Percentiles rank a stretch among this genome's conserved stretches.
Evolutionary conservation across 2,329 filamentous ascomycete genomes (phyloP).

Genomic region (Elsinoe batatas): DNA sequence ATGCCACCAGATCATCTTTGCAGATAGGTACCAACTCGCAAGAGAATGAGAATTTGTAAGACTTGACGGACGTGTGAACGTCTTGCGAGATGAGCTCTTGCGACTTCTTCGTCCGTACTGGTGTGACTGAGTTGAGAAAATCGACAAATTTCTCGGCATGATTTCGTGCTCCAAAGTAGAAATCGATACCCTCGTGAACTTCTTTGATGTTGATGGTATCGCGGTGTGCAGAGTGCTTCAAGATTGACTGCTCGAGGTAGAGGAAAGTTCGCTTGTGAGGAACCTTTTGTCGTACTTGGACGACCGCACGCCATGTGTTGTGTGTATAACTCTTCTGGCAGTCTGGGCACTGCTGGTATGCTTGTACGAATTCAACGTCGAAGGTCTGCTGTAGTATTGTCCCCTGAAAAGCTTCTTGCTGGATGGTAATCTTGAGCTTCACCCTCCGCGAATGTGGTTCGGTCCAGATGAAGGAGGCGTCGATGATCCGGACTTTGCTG

Average conservation of each 20-base stretch:
- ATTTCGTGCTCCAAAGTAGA: constrained; percentile 83
- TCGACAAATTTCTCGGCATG: constrained; percentile 89
- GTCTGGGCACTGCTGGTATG: constrained; percentile 87
- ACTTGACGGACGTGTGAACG: constrained; percentile 78
- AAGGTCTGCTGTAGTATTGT: constrained; percentile 83
- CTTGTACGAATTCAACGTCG: constrained; percentile 85
- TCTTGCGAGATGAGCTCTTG: constrained; percentile 91
- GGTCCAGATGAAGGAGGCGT: constrained; percentile 96
- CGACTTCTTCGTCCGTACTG: constrained; percentile 71
- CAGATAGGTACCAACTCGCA: constrained; percentile 87
- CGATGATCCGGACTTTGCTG: constrained; percentile 84
- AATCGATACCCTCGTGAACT: constrained; percentile 89
- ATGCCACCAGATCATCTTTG: constrained; percentile 91
- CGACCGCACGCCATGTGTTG: constrained; percentile 86
- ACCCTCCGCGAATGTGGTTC: constrained; percentile 89
- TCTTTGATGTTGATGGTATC: constrained; percentile 99
- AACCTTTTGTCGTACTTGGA: constrained; percentile 95
- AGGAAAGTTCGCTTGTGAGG: constrained; percentile 83
- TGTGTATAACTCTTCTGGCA: constrained; percentile 93
- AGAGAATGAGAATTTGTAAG: constrained; percentile 91
- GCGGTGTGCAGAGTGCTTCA: constrained; percentile 84
- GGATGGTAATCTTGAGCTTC: constrained; percentile 91
- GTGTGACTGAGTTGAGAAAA: constrained; percentile 73
- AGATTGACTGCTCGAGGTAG: constrained; percentile 83
- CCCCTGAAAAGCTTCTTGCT: constrained; percentile 57